A percentile compares a stretch with the other conserved stretches of the same genome.
Evolutionary conservation across 208 protist genomes (phyloP).

Genomic region (Trypanosoma scelopori): DNA sequence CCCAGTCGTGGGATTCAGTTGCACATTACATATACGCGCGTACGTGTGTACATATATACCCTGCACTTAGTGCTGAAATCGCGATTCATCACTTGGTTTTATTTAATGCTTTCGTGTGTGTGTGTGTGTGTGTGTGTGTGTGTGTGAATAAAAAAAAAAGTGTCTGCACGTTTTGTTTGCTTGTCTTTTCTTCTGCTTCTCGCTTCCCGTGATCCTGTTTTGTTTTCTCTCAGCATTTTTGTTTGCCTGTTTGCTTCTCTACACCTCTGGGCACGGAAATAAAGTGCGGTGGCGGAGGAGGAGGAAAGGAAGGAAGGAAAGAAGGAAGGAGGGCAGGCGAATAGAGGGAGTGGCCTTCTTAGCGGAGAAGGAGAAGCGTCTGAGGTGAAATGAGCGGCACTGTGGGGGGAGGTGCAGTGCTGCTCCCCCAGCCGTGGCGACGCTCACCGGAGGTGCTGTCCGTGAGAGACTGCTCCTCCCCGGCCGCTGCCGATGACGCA

Average conservation of each 20-base stretch:
- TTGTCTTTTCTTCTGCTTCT: slow-evolving; percentile 14
- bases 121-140: too few species aligned
- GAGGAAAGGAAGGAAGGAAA: neutral
- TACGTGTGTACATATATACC: too few species aligned
- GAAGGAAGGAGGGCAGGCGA: neutral
- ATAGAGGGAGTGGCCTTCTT: neutral
- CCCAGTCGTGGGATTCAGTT: too few species aligned
- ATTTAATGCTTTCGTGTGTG: too few species aligned
- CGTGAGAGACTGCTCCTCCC: neutral
- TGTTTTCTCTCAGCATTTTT: neutral
- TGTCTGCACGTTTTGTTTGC: neutral
- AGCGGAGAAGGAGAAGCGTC: neutral
- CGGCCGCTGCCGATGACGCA: neutral
- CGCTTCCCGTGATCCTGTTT: neutral
- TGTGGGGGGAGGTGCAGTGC: neutral
- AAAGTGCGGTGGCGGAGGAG: neutral
- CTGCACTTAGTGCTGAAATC: too few species aligned
- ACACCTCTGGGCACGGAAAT: neutral
- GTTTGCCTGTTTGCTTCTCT: neutral
- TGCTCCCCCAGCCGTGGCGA: slow-evolving; percentile 12
- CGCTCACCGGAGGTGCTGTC: slow-evolving; percentile 9
- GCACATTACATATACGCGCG: too few species aligned
- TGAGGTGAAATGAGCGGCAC: slow-evolving; percentile 5
- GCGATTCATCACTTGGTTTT: too few species aligned
- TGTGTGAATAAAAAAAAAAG: too few species aligned